These are phyloP conservation scores for Geotrichum citri-aurantii DNA, from an alignment of 1,139 yeast genomes.

Conservation along the genomic window DNA sequence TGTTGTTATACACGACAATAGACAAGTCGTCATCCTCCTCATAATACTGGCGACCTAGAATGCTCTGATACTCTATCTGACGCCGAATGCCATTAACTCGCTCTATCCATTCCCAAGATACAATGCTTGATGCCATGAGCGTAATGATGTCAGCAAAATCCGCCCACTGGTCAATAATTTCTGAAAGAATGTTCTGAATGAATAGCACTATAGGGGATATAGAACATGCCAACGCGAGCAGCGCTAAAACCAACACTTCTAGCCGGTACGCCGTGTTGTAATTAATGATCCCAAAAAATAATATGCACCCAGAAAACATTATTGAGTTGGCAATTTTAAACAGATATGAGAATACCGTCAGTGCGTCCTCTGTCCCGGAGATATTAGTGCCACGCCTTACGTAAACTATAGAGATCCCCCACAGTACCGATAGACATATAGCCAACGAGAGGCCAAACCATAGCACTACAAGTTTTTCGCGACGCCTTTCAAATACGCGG, in stretches of 20 bases:
- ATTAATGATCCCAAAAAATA: conserved; percentile 52
- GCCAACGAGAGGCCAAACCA: conserved; percentile 14
- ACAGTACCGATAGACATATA: conserved; percentile 5
- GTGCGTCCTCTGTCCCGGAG: conserved; percentile 26
- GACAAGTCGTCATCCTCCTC: conserved; percentile 42
- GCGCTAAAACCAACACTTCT: conserved; percentile 46
- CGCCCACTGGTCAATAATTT: conserved; percentile 63
- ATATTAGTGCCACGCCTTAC: background rate
- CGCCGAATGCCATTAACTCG: conserved; percentile 56
- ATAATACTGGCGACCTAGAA: conserved; percentile 71
- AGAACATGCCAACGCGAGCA: conserved; percentile 53
- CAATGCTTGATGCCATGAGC: conserved; percentile 40
- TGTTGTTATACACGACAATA: background rate
- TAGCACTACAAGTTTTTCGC: conserved; percentile 11
- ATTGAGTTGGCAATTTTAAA: conserved; percentile 68
- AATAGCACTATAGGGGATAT: conserved; percentile 68
- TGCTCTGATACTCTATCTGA: conserved; percentile 62
- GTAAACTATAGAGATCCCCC: conserved; percentile 9
- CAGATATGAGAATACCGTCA: conserved; percentile 63
- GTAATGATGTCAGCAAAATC: conserved; percentile 66
- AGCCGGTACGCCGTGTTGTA: conserved; percentile 50
- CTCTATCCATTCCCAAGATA: conserved; percentile 89
- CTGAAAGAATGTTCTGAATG: conserved; percentile 54
- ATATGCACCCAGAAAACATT: conserved; percentile 60
- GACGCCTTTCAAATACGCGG: conserved; percentile 9